Percentiles rank a stretch among this genome's conserved stretches.
Evolutionary conservation across 768 basidiomycete genomes (phyloP).

Genomic region (Piloderma croceum): DNA sequence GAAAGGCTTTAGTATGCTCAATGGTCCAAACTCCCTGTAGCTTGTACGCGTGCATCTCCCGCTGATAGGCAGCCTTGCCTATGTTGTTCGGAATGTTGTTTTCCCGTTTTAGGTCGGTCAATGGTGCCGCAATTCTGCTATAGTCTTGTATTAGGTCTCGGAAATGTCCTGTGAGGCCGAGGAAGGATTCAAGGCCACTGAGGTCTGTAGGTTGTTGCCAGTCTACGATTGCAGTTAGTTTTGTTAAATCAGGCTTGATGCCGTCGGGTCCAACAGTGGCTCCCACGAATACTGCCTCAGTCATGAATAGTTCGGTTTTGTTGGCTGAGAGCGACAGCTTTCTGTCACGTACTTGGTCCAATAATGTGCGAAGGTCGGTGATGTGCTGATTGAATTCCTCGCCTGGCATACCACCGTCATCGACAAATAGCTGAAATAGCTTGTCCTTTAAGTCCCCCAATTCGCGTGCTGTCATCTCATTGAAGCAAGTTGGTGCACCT

Average conservation of each 20-base stretch:
- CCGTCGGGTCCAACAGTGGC: conserved; percentile 27
- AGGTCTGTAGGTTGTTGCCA: conserved; percentile 9
- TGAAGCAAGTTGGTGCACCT: conserved; percentile 33
- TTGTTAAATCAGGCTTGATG: conserved; percentile 29
- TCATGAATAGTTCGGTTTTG: conserved; percentile 28
- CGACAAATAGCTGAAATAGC: conserved; percentile 11
- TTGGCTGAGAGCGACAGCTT: conserved; percentile 11
- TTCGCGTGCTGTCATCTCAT: conserved; percentile 19
- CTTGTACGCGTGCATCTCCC: conserved; percentile 16
- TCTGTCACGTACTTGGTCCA: conserved; percentile 16
- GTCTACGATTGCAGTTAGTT: conserved; percentile 33
- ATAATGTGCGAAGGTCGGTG: conserved; percentile 2
- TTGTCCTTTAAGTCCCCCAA: conserved; percentile 20
- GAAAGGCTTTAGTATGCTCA: conserved; percentile 21
- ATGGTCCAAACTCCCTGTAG: conserved; percentile 14
- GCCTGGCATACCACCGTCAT: conserved; percentile 10
- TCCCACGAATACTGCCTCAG: conserved; percentile 32
- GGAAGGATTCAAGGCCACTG: conserved; percentile 10
- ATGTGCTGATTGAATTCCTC: conserved; percentile 5
- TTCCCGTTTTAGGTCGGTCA: conserved; percentile 21
- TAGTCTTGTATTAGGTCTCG: conserved; percentile 31
- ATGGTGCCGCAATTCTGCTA: conserved; percentile 22
- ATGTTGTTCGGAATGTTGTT: conserved; percentile 2
- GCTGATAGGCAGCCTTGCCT: conserved; percentile 15
- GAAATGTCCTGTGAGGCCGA: conserved; percentile 22